Evolutionary conservation across 495 filamentous ascomycete genomes (phyloP).

Genomic region (Corynascus novoguineensis): DNA sequence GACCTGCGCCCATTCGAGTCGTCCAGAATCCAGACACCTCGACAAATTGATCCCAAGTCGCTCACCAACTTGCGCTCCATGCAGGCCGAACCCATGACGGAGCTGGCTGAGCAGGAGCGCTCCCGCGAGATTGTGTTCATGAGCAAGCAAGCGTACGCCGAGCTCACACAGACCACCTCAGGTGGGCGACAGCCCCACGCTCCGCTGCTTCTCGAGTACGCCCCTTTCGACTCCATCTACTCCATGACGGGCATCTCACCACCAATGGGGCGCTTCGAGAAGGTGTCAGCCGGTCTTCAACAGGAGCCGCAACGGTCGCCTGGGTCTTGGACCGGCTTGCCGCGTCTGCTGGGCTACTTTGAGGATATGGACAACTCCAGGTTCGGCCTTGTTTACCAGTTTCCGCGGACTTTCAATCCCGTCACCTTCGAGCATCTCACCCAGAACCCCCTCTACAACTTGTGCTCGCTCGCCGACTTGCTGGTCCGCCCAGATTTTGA

Average conservation of each 20-base stretch:
- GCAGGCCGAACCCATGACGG: constrained; percentile 38
- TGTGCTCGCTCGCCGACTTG: constrained; percentile 45
- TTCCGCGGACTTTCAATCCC: constrained; percentile 60
- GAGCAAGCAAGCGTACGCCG: constrained; percentile 42
- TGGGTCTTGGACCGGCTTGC: constrained; percentile 57
- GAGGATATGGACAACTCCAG: constrained; percentile 71
- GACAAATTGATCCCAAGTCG: constrained; percentile 45
- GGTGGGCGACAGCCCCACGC: constrained; percentile 30
- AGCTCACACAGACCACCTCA: constrained; percentile 31
- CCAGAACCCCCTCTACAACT: constrained; percentile 45
- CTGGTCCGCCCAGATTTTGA: constrained; percentile 51
- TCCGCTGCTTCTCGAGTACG: constrained; percentile 64
- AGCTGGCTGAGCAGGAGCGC: constrained; percentile 25
- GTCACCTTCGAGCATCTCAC: constrained; percentile 50
- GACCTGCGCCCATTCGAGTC: constrained; percentile 48
- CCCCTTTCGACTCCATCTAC: constrained; percentile 58
- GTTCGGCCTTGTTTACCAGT: constrained; percentile 76
- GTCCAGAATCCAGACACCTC: constrained; percentile 50
- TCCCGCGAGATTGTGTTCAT: constrained; percentile 51
- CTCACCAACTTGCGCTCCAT: constrained; percentile 41
- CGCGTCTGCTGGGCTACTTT: constrained; percentile 71
- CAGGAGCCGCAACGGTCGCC: constrained; percentile 49
- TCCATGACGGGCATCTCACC: constrained; percentile 57
- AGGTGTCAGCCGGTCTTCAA: constrained; percentile 53
- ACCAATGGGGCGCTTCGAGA: constrained; percentile 58